Base-by-base conservation (phyloP, 352 stramenopile species). In the Globisporangium mamillatum region DNA sequence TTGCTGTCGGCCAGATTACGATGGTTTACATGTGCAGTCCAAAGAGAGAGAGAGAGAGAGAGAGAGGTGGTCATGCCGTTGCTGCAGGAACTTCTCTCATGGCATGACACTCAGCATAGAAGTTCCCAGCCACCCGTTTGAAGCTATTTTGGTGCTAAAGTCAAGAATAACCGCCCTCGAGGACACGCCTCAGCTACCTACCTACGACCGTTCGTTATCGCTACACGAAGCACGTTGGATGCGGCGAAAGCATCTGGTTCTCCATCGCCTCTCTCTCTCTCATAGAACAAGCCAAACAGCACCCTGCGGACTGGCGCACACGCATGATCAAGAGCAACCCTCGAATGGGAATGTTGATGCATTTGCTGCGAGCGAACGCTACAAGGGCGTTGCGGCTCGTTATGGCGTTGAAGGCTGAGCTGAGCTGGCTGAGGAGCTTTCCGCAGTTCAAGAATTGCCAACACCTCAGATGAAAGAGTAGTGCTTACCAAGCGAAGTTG, bases 211-310 rank as follows among this genome's bases (percentile, higher is more conserved):
- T 24, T 59, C 46, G 46, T 54, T 25, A 25, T 59, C 53, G 14
- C 24, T 34, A 1, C 41, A 50, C 38, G 38, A 46, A 46, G 38
- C 18, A 7, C 54, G 54, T 60, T 41, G 54, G 18, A n/a, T 41
- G 54, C 54, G 25, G 54, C 54, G 54, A 41, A 60, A 60, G 54
- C 54, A 60, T 60, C 54, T 60, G 54, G 25, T 4, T 41, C 5
- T 36, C 22, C 22, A 27, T 58, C 8, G 10, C 7, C 24, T 29
- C 6, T 38, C 14, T 60, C 27, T 27, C 9, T 20, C 9, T 24
- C 50, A 27, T 20, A 18, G 22, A 56, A 3, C 24, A 29, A 29
- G 7, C 12, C 22, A 32, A 56, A 56, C 50, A 38, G 32, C 8
- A 46, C 16, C 38, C 12, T 18, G 38, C 18, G 3, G 22, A 14